Base-by-base conservation (phyloP, 352 stramenopile genomes). In the Lagenidium giganteum region DNA sequence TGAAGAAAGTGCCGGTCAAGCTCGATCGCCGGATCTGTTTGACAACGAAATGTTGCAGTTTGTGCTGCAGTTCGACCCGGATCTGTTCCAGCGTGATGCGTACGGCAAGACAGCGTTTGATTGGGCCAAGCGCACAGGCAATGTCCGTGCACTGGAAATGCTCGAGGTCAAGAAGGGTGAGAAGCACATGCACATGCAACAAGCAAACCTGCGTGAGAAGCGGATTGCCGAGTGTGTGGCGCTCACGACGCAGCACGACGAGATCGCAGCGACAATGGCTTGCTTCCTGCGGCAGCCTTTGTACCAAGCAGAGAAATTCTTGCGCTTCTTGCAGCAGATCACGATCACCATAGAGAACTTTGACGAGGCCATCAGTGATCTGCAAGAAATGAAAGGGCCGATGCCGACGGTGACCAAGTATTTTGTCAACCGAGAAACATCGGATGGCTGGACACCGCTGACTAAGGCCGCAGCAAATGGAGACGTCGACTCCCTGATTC, bases 391-490 rank as follows among this genome's bases (percentile, higher is more conserved):
- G 42, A 51, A 26, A 21, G 21, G 4, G 54, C 47, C 0, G 25
- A 53, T 9, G 40, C 20, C 21, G 4, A 63, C 64, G 16, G 30
- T 60, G 18, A 42, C 59, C 1, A 28, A 52, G 8, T 87, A 57
- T 26, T 73, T 83, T 22, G 33, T 85, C 4, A 64, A 82, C 31
- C 24, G 66, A 13, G 79, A 92, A 49, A 89, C 54, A 5, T 54
- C 49, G 29, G 59, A 72, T 37, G 79, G 76, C 1, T 92, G 79
- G 79, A 89, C 79, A 12, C 67, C 79, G 6, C 43, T 92, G 8
- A 65, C 69, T 0, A 89, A 88, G 40, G 79, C 71, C 12, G 67
- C 74, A 8, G 64, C 76, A 8, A 70, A 74, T 22, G 74, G 70
- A 0, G 73, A 72, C 36, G 32, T 70, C 2, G 33, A 42, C 2